Percentiles rank a stretch among this genome's conserved stretches.
phyloP scores from a whole-genome alignment of 108 stramenopile genomes.

The Parmales sp. region DNA sequence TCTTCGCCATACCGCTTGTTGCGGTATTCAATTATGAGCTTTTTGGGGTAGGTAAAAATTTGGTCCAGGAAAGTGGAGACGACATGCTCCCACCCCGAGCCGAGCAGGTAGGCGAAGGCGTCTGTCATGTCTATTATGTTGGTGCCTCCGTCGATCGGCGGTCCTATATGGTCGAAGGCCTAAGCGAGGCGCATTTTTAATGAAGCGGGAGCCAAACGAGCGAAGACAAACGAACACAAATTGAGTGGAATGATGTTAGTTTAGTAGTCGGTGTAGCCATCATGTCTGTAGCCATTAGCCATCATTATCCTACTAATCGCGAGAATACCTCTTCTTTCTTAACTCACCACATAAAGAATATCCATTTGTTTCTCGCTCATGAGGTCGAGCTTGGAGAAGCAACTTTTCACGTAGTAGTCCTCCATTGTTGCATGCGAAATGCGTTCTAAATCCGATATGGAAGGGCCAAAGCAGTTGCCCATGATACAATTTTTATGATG shows the following conservation, averaged over 20 bases:
- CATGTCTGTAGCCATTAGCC: background rate
- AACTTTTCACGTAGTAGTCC: no score
- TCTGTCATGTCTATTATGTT: background rate
- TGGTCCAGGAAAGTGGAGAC: constrained; percentile 11
- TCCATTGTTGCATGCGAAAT: no score
- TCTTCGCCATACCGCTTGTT: background rate
- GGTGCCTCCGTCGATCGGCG: background rate
- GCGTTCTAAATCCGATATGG: no score
- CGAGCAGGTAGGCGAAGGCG: background rate
- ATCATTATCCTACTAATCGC: background rate
- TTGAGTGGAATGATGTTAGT: no score
- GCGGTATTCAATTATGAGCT: background rate
- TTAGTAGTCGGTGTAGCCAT: no score
- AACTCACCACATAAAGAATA: background rate
- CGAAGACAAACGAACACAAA: background rate
- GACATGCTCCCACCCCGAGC: no score
- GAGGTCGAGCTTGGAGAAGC: constrained; percentile 3
- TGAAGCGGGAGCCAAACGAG: background rate
- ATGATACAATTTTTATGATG: no score
- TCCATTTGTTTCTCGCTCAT: background rate
- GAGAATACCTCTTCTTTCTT: background rate
- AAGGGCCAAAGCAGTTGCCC: no score
- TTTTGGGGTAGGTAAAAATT: background rate
- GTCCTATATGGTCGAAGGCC: background rate
- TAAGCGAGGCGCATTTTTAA: background rate